Evolutionary conservation across 257 asterid genomes (phyloP).

Genomic region (Mitragyna speciosa): DNA sequence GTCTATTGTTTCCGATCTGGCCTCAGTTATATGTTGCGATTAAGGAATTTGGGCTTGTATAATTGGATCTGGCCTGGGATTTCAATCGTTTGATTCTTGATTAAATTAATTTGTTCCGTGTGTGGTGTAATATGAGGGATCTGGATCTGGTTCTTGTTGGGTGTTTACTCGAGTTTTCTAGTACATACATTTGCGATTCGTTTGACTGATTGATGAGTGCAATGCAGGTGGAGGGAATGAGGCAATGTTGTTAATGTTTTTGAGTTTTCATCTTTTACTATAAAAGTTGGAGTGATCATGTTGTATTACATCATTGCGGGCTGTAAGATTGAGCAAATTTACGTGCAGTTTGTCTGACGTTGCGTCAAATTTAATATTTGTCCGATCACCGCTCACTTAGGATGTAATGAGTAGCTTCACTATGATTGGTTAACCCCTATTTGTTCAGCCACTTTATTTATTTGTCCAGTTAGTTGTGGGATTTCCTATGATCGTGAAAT

Average conservation of each 20-base stretch:
- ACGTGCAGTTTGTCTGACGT: not conserved
- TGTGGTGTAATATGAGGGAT: not conserved
- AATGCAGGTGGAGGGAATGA: not conserved
- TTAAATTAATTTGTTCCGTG: no score
- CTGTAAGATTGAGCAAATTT: not conserved
- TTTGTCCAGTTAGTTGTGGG: not conserved
- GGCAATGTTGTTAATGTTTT: not conserved
- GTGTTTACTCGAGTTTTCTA: not conserved
- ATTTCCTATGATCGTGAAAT: not conserved
- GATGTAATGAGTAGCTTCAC: no score
- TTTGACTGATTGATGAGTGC: not conserved
- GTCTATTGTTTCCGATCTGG: not conserved
- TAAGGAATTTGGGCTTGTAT: no score
- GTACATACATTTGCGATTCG: not conserved
- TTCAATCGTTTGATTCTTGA: not conserved
- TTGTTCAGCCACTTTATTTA: no score
- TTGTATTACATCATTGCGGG: not conserved
- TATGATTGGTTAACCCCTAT: not conserved
- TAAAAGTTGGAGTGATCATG: not conserved
- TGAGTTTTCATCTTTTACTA: conserved; percentile 3
- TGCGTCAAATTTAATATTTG: not conserved
- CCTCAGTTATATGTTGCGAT: not conserved
- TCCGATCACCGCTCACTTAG: not conserved
- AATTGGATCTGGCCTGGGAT: not conserved
- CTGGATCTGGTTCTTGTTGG: conserved; percentile 16